Evolutionary conservation across 2,329 filamentous ascomycete genomes (phyloP).

Genomic region (Colletotrichum sp.): DNA sequence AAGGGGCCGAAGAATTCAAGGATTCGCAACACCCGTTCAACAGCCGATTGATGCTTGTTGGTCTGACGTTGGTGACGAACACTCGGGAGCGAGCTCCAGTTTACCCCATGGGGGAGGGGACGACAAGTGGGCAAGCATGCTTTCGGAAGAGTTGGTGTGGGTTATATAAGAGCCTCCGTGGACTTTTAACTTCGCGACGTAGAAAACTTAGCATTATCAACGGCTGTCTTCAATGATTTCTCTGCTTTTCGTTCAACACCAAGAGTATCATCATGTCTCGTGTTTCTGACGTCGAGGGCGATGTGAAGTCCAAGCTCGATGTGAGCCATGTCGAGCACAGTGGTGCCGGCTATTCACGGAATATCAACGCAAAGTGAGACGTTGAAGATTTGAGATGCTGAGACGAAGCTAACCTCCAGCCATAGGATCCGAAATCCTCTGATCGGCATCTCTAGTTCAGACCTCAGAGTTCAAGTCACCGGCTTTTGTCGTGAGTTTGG

Average conservation of each 20-base stretch:
- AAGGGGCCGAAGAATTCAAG: neutral
- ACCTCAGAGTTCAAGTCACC: constrained; percentile 25
- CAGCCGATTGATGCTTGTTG: neutral
- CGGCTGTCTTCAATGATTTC: neutral
- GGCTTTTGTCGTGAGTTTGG: constrained; percentile 31
- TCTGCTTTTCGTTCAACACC: neutral
- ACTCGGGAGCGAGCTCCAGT: neutral
- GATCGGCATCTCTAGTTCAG: constrained; percentile 25
- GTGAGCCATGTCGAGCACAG: constrained; percentile 23
- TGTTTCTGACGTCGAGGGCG: constrained; percentile 26
- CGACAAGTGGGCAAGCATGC: neutral
- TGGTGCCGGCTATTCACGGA: constrained; percentile 30
- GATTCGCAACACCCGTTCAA: neutral
- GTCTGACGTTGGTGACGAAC: neutral
- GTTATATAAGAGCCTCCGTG: constrained; percentile 7
- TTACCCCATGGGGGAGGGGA: neutral
- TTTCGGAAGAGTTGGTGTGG: neutral
- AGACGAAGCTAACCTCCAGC: neutral
- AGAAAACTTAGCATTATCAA: neutral
- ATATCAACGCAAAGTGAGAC: constrained; percentile 34
- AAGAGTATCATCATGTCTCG: neutral
- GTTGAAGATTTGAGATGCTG: neutral
- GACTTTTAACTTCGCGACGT: neutral
- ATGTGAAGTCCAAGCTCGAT: constrained; percentile 20
- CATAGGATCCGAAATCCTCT: constrained; percentile 32